Evolutionary conservation across 495 filamentous ascomycete species (phyloP).

Genomic region (Aspergillus nidulans): DNA sequence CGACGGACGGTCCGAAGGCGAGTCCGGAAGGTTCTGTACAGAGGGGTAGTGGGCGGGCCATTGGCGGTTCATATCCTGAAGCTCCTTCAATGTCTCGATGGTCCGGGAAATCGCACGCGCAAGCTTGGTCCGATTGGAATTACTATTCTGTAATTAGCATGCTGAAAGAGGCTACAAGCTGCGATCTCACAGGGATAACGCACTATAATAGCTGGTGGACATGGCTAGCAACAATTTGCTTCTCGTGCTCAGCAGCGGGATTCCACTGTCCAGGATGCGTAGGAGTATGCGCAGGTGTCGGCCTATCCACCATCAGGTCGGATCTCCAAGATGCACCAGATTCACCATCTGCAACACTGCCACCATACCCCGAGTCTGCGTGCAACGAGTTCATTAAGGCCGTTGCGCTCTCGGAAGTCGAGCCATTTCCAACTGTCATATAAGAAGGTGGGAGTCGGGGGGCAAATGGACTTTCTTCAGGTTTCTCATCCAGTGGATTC

Average conservation of each 20-base stretch:
- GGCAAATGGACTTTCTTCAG: constrained; percentile 27
- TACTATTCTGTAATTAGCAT: constrained; percentile 53
- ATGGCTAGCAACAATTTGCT: constrained; percentile 61
- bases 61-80: constrained; percentile 81
- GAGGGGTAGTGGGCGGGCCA: constrained; percentile 97
- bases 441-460: constrained; percentile 55
- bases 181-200: constrained; percentile 14
- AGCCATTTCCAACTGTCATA: constrained; percentile 83
- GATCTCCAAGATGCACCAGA: constrained; percentile 48
- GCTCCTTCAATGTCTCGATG: constrained; percentile 70
- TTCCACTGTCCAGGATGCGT: constrained; percentile 46
- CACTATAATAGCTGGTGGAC: constrained; percentile 68
- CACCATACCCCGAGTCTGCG: constrained; percentile 86
- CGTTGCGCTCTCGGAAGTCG: constrained; percentile 68
- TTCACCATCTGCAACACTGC: constrained; percentile 44
- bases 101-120: constrained; percentile 79
- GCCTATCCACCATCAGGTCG: constrained; percentile 62
- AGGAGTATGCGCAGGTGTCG: constrained; percentile 55
- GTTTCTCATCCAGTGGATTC: constrained; percentile 26
- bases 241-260: constrained; percentile 53
- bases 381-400: constrained; percentile 68
- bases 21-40: constrained; percentile 57
- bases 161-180: neutral
- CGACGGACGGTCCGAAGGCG: constrained; percentile 36
- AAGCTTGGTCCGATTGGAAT: constrained; percentile 82